Evolutionary conservation across 768 basidiomycete species (phyloP).

Genomic region (Pleurotus eryngii): DNA sequence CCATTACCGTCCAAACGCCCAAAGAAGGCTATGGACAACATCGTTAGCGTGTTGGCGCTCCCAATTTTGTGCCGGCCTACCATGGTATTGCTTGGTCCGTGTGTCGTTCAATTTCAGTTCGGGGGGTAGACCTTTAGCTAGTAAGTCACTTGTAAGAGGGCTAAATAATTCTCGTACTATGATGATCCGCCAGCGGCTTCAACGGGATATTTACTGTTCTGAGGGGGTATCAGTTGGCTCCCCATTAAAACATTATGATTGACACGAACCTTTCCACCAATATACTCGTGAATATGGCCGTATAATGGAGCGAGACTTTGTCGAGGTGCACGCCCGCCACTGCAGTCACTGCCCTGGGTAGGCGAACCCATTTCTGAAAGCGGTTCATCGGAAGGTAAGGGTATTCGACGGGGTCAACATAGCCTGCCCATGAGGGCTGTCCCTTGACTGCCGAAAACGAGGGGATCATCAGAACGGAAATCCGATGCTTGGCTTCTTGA

Average conservation of each 20-base stretch:
- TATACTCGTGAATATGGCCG: conserved; percentile 33
- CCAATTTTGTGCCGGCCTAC: conserved; percentile 17
- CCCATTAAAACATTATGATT: too few species aligned
- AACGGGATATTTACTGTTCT: conserved; percentile 59
- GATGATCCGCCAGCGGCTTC: conserved; percentile 45
- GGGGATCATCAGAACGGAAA: conserved; percentile 36
- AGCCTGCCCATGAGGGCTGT: conserved; percentile 39
- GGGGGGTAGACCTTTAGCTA: background rate
- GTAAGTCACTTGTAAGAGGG: background rate
- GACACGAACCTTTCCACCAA: conserved; percentile 41
- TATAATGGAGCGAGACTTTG: conserved; percentile 55
- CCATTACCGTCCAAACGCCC: conserved; percentile 51
- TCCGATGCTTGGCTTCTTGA: conserved; percentile 31
- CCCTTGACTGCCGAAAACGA: conserved; percentile 36
- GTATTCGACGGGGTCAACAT: conserved; percentile 39
- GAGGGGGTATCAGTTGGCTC: background rate
- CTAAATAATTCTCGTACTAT: conserved; percentile 29
- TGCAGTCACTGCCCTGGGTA: conserved; percentile 22
- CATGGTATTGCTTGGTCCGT: conserved; percentile 11
- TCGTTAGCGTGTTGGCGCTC: background rate
- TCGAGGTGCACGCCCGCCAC: conserved; percentile 15
- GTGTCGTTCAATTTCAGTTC: background rate
- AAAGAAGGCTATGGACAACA: conserved; percentile 39
- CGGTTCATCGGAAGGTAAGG: conserved; percentile 40
- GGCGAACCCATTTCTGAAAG: conserved; percentile 36